Evolutionary conservation across 2,329 filamentous ascomycete species (phyloP), one percentile per base, ranked within the genome.

Genomic region (Arthroderma sp.): DNA sequence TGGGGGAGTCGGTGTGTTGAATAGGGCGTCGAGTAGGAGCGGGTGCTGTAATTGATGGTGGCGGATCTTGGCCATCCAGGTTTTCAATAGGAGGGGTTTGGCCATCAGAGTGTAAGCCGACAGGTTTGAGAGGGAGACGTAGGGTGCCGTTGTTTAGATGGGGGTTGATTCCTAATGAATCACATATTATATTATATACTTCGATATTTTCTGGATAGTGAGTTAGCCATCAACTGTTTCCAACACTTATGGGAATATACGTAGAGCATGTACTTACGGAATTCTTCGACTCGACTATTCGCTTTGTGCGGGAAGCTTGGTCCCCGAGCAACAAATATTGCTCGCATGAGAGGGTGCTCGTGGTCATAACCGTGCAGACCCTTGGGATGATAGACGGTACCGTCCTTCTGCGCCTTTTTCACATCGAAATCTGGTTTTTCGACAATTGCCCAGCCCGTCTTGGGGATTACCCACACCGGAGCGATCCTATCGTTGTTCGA

Each of bases 351-450:
- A 0, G 91, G 91, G 68, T 98, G 86, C 66, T 95, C 85, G 66
- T 95, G 86, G 68, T 98, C 93, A 68, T 97, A 98, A 1, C 93
- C 93, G 67, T 98, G 93, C 1, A 98, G 75, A 1, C 93, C 93
- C 28, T 80, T 81, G 0, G 93, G 93, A 63, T 86, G 80, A 67
- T 96, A 98, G 0, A 82, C 76, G 11, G 81, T 69, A 0, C 81
- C 82, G 11, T 82, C 82, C 56, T 79, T 76, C 60, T 83, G 78
- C 0, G 81, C 88, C 53, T 85, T 77, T 43, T 80, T 76, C 4
- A 94, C 79, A 62, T 94, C 79, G 63, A 95, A 90, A 58, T 95
- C 89, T 1, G 83, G 74, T 65, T 85, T 86, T 17, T 84, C 84
- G 15, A 95, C 89, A 61, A 98, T 87, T 0, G 89, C 90, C 88